These are phyloP conservation scores for Ilyonectria sp. DNA, from an alignment of 2,329 filamentous ascomycete species.

Conservation along the genomic window DNA sequence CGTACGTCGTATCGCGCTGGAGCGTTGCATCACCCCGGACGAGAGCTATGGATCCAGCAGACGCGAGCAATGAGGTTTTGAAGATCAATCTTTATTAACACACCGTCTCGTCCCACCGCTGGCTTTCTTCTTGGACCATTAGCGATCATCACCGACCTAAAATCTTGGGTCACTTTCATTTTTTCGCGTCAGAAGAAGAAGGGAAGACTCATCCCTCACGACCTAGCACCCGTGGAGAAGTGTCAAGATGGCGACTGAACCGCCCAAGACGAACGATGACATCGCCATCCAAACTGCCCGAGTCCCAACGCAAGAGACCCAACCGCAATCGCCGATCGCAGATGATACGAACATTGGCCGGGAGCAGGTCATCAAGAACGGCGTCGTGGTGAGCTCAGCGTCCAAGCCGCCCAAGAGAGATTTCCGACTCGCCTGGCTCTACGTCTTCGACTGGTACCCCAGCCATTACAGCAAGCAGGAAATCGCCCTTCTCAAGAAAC, in stretches of 20 bases:
- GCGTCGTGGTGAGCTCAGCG: constrained; percentile 46
- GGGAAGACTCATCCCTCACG: not conserved
- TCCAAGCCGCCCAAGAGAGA: constrained; percentile 34
- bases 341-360: not conserved
- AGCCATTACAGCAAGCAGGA: constrained; percentile 51
- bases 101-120: not conserved
- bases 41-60: not conserved
- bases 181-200: not conserved
- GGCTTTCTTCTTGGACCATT: not conserved
- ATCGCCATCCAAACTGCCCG: constrained; percentile 1
- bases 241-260: not conserved
- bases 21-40: not conserved
- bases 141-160: not conserved
- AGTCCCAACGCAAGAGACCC: not conserved
- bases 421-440: constrained; percentile 48
- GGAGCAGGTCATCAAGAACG: constrained; percentile 35
- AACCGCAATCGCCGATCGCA: not conserved
- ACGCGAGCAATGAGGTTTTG: not conserved
- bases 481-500: constrained; percentile 45
- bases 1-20: not conserved
- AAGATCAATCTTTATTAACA: constrained; percentile 3
- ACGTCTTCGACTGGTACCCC: constrained; percentile 52
- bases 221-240: not conserved
- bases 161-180: not conserved
- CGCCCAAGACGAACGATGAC: constrained; percentile 2